Percentiles rank a stretch among this genome's conserved stretches.
phyloP scores from a whole-genome alignment of 805 yeast genomes.

The Wickerhamiella shivajii region DNA sequence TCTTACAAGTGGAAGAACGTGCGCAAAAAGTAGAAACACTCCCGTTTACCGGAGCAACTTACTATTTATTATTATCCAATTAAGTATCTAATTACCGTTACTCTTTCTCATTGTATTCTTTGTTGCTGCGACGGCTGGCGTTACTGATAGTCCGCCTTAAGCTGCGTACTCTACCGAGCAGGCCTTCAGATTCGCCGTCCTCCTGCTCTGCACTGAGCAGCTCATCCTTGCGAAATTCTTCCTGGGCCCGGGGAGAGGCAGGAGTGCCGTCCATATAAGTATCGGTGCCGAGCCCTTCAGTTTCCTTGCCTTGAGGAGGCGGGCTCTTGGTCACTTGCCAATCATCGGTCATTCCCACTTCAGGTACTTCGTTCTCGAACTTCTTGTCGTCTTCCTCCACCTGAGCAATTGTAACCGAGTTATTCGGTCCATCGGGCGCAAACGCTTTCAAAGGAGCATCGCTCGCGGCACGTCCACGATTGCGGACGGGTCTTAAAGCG shows the following conservation, averaged over 20 bases:
- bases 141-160: slow-evolving; percentile 1
- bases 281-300: slow-evolving; percentile 80
- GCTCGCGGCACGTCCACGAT: slow-evolving; percentile 20
- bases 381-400: slow-evolving; percentile 29
- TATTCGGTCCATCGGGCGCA: slow-evolving; percentile 92
- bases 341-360: slow-evolving; percentile 36
- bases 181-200: slow-evolving; percentile 3
- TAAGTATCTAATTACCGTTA: slow-evolving; percentile 1
- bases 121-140: not conserved
- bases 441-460: slow-evolving; percentile 94
- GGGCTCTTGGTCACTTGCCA: slow-evolving; percentile 39
- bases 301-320: slow-evolving; percentile 62
- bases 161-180: slow-evolving; percentile 4
- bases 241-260: slow-evolving; percentile 40
- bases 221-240: slow-evolving; percentile 20
- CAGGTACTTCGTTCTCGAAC: slow-evolving; percentile 37
- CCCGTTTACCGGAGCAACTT: not conserved
- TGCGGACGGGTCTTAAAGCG: slow-evolving; percentile 89
- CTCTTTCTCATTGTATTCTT: slow-evolving; percentile 3
- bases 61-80: not conserved
- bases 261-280: slow-evolving; percentile 96
- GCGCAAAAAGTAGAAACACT: slow-evolving; percentile 22
- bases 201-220: no score
- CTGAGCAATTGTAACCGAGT: slow-evolving; percentile 44
- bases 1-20: slow-evolving; percentile 72